Evolutionary conservation across 2,329 filamentous ascomycete genomes (phyloP).

Genomic region (Teratosphaeria zuluensis): DNA sequence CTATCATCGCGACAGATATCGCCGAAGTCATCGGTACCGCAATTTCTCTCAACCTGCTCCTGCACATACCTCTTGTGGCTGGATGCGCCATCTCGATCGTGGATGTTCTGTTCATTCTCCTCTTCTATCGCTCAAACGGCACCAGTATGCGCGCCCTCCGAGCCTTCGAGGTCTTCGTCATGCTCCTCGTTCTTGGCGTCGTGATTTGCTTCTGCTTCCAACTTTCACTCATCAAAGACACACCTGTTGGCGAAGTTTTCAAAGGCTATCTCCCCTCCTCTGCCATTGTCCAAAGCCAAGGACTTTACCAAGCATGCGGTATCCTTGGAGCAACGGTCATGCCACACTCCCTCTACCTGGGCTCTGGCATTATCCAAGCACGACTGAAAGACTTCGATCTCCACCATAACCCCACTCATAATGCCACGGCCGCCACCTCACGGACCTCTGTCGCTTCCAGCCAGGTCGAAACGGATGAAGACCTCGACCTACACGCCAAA

Average conservation of each 20-base stretch:
- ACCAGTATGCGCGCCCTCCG: slow-evolving; percentile 49
- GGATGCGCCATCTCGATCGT: slow-evolving; percentile 60
- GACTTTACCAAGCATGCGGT: slow-evolving; percentile 61
- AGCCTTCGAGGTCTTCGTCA: slow-evolving; percentile 56
- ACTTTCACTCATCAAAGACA: slow-evolving; percentile 50
- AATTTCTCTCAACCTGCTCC: slow-evolving; percentile 57
- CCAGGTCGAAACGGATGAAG: slow-evolving; percentile 17
- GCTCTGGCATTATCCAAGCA: slow-evolving; percentile 59
- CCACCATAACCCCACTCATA: slow-evolving; percentile 36
- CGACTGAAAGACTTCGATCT: slow-evolving; percentile 57
- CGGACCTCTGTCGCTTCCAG: slow-evolving; percentile 2
- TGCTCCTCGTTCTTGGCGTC: slow-evolving; percentile 55
- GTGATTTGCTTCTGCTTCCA: slow-evolving; percentile 63
- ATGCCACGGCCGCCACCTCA: not conserved
- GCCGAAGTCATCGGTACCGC: slow-evolving; percentile 61
- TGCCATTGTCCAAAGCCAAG: slow-evolving; percentile 48
- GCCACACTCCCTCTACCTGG: slow-evolving; percentile 60
- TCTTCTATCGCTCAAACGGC: slow-evolving; percentile 54
- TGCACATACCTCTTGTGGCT: slow-evolving; percentile 53
- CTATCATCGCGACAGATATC: slow-evolving; percentile 51
- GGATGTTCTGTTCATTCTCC: slow-evolving; percentile 57
- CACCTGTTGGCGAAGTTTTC: slow-evolving; percentile 49
- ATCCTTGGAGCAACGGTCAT: slow-evolving; percentile 69
- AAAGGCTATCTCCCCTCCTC: slow-evolving; percentile 55
- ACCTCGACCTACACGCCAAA: slow-evolving; percentile 13